Base-by-base conservation (phyloP, 2,329 filamentous ascomycete species). In the Trichophyton benhamiae region DNA sequence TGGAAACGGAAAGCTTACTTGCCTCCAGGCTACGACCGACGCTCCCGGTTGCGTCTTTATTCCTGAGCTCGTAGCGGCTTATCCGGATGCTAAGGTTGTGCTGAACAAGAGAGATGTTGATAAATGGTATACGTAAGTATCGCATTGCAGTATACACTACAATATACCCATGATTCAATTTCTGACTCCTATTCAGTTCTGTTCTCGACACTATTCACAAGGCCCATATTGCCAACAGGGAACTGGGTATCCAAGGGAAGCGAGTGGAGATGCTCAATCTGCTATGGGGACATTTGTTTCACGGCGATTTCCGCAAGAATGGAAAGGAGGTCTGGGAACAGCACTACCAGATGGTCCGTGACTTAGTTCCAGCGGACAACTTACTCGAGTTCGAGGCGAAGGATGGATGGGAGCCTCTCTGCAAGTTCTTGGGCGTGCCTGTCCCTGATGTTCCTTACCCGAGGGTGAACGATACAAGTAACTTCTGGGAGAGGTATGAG, bases 41-140 rank as follows among this genome's bases (percentile, higher is more conserved):
- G 86, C 82, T 81, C 85, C 85, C 9, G 82, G 83, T 27, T 82
- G 83, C 57, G 82, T 83, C 49, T 88, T 89, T 67, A 83, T 83
- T 60, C 81, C 84, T 71, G 86, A 88, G 71, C 78, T 89, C 63
- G 85, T 88, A 64, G 82, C 85, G 68, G 83, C 85, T 13, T 88
- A 88, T 69, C 86, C 86, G 1, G 83, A 88, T 60, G 86, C 86
- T 63, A 88, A 88, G 72, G 82, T 88, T 59, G 80, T 89, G 57
- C 76, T 89, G 64, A 86, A 83, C 11, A 85, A 80, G 62, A 81
- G 85, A 55, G 83, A 87, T 61, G 82, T 87, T 42, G 79, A 87
- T 70, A 82, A 82, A 42, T 87, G 85, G 83, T 77, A 58, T 27
- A 58, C 7, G 57, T 58, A 46, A 11, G 57, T 41, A 9, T 3